Evolutionary conservation across 768 basidiomycete genomes (phyloP), one percentile per base, ranked within the genome.

Genomic region (Cystobasidiopsis lactophilus): DNA sequence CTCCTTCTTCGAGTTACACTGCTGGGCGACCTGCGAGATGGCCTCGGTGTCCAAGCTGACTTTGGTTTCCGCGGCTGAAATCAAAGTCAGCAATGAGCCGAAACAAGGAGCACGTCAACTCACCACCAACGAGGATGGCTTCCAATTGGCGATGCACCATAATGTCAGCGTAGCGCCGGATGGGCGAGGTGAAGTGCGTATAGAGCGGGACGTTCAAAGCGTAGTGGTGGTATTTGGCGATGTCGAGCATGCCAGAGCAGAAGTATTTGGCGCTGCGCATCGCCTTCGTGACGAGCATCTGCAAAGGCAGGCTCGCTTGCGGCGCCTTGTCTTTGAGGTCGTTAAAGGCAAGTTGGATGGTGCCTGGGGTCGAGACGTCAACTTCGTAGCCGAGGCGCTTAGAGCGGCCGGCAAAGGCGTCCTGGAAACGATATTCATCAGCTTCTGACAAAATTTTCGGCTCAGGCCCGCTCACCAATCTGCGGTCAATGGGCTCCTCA

Each of bases 191-290:
- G 69, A 84, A 86, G 66, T 86, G 82, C 9, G 82, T 91, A 70
- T 96, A 98, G 40, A 98, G 73, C 18, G 93, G 88, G 4, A 76
- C 71, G 58, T 78, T 91, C 59, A 96, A 71, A 0, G 89, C 79
- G 65, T 85, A 96, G 67, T 98, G 93, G 29, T 77, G 70, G 63
- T 96, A 98, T 70, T 95, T 95, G 39, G 88, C 85, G 62, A 98
- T 98, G 67, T 98, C 93, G 60, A 98, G 72, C 91, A 95, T 95
- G 57, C 93, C 93, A 24, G 88, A 77, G 64, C 93, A 98, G 78
- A 96, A 96, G 69, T 98, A 98, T 67, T 88, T 89, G 59, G 93
- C 85, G 49, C 80, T 76, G 55, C 85, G 82, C 56, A 88, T 95
- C n/a, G 86, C 80, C 68, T 93, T 93, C 66, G 76, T 78, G 16